These are phyloP conservation scores for Aaosphaeria arxii DNA, from an alignment of 2,329 filamentous ascomycete species.

Conservation along the genomic window DNA sequence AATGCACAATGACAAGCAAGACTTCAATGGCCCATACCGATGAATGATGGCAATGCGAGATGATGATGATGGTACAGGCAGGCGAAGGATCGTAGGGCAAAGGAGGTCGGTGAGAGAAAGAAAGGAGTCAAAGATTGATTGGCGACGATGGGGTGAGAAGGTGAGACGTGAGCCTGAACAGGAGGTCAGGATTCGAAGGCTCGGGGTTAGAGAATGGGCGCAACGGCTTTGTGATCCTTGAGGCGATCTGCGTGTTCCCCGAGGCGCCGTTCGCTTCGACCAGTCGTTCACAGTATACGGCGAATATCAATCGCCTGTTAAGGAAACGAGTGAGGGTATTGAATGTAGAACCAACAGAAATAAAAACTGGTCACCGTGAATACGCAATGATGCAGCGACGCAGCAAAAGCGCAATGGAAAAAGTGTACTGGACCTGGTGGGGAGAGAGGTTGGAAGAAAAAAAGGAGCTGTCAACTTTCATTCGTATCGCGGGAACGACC, in stretches of 20 bases:
- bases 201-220: not conserved
- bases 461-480: too few species aligned
- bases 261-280: not conserved
- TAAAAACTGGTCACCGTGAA: too few species aligned
- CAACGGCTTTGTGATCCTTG: slow-evolving; percentile 4
- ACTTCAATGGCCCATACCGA: not conserved
- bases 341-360: too few species aligned
- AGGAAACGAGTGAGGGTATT: too few species aligned
- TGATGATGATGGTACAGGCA: not conserved
- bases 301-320: not conserved
- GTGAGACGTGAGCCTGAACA: too few species aligned
- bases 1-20: not conserved
- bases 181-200: too few species aligned
- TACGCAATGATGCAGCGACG: too few species aligned
- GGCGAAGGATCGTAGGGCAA: not conserved
- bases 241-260: slow-evolving; percentile 5
- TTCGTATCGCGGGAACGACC: too few species aligned
- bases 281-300: not conserved
- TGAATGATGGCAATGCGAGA: not conserved
- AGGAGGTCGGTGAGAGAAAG: not conserved
- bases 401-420: too few species aligned
- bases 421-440: too few species aligned
- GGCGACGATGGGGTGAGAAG: not conserved
- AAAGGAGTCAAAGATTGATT: not conserved
- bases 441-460: too few species aligned